Base-by-base conservation (phyloP, 345 rosid genomes). In the Populus ilicifolia region DNA sequence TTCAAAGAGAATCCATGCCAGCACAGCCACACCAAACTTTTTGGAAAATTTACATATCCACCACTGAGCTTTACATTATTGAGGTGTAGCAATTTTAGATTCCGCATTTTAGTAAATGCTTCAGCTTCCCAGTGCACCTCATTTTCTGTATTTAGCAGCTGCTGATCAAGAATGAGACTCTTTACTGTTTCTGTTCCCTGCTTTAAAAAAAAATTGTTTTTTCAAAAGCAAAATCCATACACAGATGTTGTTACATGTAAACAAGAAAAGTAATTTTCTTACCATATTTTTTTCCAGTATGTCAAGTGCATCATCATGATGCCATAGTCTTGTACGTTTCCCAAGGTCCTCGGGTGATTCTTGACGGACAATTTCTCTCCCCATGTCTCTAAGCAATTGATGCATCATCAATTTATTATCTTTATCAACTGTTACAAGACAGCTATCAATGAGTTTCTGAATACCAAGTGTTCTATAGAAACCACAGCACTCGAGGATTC, bases 331-430 rank as follows among this genome's bases (percentile, higher is more conserved):
- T 8, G 59, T 76, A 27, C 74, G 79, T 48, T 76, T 69, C 27
- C 79, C 79, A 59, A 68, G 79, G 59, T 76, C 63, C 43, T 76
- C 74, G 41, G 73, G 41, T 23, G 79, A 69, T 69, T 76, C 79
- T 59, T 69, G 69, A 41, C 69, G 74, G 27, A 69, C 74, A 25
- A 69, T 69, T 59, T 69, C 74, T 67, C 79, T 44, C 46, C 74
- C 79, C 79, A 76, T 76, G 61, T 76, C 79, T 76, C 79, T 56
- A 69, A 76, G 41, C 30, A 76, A 59, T 21, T 69, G 68, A 67
- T 76, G 79, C 54, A 76, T 59, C 79, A 76, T 56, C 68, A 76
- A 21, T 61, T 41, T 76, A 23, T 69, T 63, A 17, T 69, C 68
- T 11, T 76, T 73, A 39, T 9, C 39, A 20, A 69, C 14, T 38